phyloP scores from a whole-genome alignment of 176 grass and related monocot genomes.

The Triticum urartu region DNA sequence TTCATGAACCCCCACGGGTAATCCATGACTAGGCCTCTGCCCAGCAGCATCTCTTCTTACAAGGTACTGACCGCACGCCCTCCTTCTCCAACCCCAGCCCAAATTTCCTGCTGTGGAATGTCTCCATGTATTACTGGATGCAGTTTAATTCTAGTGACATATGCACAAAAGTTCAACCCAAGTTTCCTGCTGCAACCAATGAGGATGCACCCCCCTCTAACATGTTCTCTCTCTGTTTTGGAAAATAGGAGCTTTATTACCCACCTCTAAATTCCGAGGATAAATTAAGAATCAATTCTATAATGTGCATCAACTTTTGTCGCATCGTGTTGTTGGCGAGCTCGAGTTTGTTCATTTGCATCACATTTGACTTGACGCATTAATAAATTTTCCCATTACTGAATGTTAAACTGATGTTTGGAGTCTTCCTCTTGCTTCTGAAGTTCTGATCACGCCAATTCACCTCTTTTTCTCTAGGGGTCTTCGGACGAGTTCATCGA shows the following conservation, averaged over 20 bases:
- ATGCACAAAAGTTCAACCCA: background rate
- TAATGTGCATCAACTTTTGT: background rate
- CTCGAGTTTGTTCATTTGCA: background rate
- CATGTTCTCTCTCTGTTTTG: no score
- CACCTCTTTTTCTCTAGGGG: constrained; percentile 49
- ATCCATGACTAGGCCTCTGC: constrained; percentile 49
- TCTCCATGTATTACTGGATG: background rate
- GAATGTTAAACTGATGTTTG: background rate
- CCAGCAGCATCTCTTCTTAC: constrained; percentile 87
- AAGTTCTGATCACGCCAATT: constrained; percentile 1
- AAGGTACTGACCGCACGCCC: constrained; percentile 41
- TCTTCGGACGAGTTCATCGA: constrained; percentile 98
- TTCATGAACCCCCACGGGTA: background rate
- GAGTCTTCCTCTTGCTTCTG: background rate
- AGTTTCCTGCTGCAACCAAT: no score
- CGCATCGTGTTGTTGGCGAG: background rate
- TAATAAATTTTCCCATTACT: background rate
- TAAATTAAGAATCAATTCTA: background rate
- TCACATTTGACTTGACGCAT: background rate
- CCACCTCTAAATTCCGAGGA: background rate
- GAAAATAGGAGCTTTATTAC: no score
- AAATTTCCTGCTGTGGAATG: background rate
- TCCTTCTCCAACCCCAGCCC: no score
- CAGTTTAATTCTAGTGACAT: background rate
- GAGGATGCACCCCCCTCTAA: background rate